Evolutionary conservation across 805 yeast species (phyloP).

Genomic region (Schwanniomyces vanrijiae): DNA sequence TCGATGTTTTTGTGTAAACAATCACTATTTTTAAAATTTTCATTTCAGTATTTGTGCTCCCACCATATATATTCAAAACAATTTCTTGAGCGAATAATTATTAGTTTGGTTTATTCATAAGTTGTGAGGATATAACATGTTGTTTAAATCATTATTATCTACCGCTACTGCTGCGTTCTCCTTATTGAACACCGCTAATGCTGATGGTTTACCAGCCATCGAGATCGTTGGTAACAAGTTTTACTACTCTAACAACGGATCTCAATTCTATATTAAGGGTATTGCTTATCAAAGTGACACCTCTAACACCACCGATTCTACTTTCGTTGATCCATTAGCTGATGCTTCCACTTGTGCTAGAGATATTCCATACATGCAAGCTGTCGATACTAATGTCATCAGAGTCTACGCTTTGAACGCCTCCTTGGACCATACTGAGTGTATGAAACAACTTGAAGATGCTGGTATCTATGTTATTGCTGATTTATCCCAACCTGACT

Average conservation of each 20-base stretch:
- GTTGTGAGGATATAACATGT: conserved; percentile 18
- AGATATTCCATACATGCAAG: conserved; percentile 70
- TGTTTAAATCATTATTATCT: conserved; percentile 31
- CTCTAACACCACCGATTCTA: conserved; percentile 41
- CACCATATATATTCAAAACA: not conserved
- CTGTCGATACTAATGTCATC: conserved; percentile 64
- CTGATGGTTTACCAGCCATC: conserved; percentile 57
- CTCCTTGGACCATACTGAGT: conserved; percentile 61
- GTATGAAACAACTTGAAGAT: conserved; percentile 65
- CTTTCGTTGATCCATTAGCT: conserved; percentile 71
- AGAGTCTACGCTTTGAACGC: conserved; percentile 76
- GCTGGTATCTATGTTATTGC: conserved; percentile 92
- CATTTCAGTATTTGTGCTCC: conserved; percentile 1
- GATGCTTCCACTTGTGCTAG: conserved; percentile 60
- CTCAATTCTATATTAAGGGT: conserved; percentile 77
- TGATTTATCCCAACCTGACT: conserved; percentile 75
- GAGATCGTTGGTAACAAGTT: conserved; percentile 78
- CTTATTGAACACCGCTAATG: conserved; percentile 18
- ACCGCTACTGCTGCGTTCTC: conserved; percentile 20
- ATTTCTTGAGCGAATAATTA: not conserved
- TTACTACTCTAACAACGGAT: conserved; percentile 72
- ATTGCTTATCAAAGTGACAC: conserved; percentile 78
- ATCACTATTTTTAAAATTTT: not conserved
- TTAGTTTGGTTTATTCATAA: conserved; percentile 1
- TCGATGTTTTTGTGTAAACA: not conserved